Conservation (phyloP, 257 asterid species). For the Solanum sitiens region DNA sequence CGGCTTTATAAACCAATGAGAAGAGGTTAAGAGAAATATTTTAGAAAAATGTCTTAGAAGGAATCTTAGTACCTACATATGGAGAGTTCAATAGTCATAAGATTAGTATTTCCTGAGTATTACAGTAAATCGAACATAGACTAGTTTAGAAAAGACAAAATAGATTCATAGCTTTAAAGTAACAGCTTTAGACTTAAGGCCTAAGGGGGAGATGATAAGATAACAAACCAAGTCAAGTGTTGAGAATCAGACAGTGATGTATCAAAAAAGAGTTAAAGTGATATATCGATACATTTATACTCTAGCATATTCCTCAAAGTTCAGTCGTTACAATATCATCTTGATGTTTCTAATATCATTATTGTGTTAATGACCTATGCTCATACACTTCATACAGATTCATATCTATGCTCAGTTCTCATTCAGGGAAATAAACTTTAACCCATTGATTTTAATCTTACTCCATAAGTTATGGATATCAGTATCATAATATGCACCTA, state of each 20-base stretch:
- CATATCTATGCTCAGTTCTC: too few species aligned
- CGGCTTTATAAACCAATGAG: neutral
- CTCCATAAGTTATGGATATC: neutral
- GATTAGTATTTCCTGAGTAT: neutral
- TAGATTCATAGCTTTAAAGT: neutral
- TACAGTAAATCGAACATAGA: too few species aligned
- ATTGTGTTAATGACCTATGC: neutral
- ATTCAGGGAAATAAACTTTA: neutral
- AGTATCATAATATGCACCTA: neutral
- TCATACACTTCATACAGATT: neutral
- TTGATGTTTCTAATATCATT: neutral
- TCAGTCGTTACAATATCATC: neutral
- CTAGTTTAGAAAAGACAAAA: neutral
- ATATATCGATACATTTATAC: too few species aligned
- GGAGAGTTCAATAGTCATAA: neutral
- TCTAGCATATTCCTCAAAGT: neutral
- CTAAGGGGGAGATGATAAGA: neutral
- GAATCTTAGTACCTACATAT: neutral
- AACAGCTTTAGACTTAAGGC: too few species aligned
- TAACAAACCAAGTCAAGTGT: neutral
- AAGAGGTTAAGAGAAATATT: neutral
- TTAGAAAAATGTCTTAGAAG: neutral
- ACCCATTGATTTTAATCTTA: neutral
- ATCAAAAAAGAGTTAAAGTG: neutral
- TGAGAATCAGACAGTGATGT: neutral